Percentiles rank a stretch among this genome's conserved stretches.
These are phyloP conservation scores for Colletotrichum euphorbiae DNA, from an alignment of 2,329 filamentous ascomycete species.

Conservation along the genomic window DNA sequence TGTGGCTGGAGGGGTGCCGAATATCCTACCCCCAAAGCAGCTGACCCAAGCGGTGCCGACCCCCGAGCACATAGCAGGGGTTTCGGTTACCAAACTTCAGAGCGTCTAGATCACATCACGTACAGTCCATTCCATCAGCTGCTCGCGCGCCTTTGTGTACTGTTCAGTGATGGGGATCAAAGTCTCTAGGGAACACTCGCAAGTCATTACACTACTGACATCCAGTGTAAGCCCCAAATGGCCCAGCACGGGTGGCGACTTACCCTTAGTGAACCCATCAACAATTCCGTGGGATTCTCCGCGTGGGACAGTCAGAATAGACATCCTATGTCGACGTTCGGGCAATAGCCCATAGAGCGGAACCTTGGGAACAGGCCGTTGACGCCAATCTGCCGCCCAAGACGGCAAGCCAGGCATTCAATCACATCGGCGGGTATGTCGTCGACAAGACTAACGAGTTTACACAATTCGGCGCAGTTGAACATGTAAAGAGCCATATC, in stretches of 20 bases:
- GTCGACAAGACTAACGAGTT: neutral
- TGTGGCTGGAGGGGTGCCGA: too few relatives aligned
- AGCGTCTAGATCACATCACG: too few relatives aligned
- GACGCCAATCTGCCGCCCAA: slow-evolving; percentile 22
- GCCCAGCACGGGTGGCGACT: slow-evolving; percentile 3
- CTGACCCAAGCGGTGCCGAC: too few relatives aligned
- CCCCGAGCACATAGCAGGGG: too few relatives aligned
- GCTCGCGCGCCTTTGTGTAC: neutral
- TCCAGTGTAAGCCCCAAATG: slow-evolving; percentile 7
- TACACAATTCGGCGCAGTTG: too few relatives aligned
- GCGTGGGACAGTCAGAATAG: too few relatives aligned
- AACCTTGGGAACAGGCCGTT: neutral
- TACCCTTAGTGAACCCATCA: neutral
- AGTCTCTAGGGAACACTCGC: neutral
- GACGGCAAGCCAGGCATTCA: neutral
- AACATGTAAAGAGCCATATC: too few relatives aligned
- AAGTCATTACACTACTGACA: neutral
- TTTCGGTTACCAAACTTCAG: too few relatives aligned
- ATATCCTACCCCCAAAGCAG: too few relatives aligned
- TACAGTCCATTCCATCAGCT: neutral
- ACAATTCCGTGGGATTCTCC: too few relatives aligned
- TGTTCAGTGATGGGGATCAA: neutral
- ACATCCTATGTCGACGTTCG: too few relatives aligned
- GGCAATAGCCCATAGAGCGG: too few relatives aligned
- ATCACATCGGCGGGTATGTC: neutral